Conservation (phyloP, 73 alveolate genomes). For the Stentor roeselii region DNA sequence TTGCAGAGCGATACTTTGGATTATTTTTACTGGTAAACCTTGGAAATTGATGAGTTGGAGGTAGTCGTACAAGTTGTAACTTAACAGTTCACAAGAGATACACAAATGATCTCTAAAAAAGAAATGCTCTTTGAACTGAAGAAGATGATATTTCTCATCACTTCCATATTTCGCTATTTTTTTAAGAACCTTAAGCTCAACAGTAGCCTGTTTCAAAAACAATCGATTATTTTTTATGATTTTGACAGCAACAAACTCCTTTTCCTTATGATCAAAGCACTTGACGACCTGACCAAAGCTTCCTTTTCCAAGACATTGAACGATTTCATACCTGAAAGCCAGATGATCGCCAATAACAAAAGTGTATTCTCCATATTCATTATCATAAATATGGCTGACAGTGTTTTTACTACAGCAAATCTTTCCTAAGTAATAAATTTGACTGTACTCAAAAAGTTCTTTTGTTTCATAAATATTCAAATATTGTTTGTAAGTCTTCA, state of each 20-base stretch:
- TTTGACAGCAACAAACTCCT: not conserved
- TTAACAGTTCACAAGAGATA: constrained; percentile 41
- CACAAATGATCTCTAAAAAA: constrained; percentile 45
- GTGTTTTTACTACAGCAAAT: too few species aligned
- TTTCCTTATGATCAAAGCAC: constrained; percentile 15
- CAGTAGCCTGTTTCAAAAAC: not conserved
- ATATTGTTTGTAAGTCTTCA: too few species aligned
- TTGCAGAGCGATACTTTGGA: constrained; percentile 51
- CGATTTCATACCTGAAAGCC: constrained; percentile 40
- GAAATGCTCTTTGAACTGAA: constrained; percentile 36
- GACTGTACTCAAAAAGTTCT: too few species aligned
- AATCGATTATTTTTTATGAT: not conserved
- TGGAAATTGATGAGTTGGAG: constrained; percentile 43
- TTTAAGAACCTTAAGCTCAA: constrained; percentile 5
- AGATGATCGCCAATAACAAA: constrained; percentile 56
- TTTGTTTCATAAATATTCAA: too few species aligned
- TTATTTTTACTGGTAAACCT: constrained; percentile 53
- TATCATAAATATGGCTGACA: too few species aligned
- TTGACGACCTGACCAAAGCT: constrained; percentile 17
- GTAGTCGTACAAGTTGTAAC: constrained; percentile 42
- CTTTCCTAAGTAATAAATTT: too few species aligned
- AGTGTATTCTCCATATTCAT: constrained; percentile 63
- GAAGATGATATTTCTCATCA: constrained; percentile 43
- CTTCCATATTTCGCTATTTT: constrained; percentile 30
- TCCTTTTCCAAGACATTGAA: constrained; percentile 24